Conservation (phyloP, 345 rosid genomes). For the Brassica rapa region DNA sequence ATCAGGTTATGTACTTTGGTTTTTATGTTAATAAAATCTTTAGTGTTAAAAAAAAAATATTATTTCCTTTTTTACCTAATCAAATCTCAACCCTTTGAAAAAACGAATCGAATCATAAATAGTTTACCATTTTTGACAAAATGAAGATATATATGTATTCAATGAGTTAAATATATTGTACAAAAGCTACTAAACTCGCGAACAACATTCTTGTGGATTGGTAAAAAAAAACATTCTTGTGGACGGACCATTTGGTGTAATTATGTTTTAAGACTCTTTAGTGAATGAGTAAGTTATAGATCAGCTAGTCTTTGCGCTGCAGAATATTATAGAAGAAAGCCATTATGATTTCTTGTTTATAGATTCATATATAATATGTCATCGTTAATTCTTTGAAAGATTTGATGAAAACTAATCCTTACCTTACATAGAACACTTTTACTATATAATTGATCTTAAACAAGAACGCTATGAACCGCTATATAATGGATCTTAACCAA, state of each 20-base stretch:
- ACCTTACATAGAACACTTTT: not conserved
- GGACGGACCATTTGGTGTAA: not conserved
- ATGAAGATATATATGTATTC: not conserved
- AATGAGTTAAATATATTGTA: not conserved
- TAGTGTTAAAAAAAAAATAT: too few species aligned
- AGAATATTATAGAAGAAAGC: not conserved
- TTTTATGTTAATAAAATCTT: too few species aligned
- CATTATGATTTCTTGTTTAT: not conserved
- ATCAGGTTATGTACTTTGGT: too few species aligned
- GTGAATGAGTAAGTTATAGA: not conserved
- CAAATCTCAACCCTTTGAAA: not conserved
- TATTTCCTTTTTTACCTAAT: not conserved
- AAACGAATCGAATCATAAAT: not conserved
- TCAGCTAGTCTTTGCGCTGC: not conserved
- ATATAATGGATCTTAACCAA: not conserved
- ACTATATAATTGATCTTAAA: not conserved
- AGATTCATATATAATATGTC: not conserved
- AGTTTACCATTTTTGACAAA: not conserved
- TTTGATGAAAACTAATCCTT: not conserved
- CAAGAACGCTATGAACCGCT: not conserved
- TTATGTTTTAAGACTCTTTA: not conserved
- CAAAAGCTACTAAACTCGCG: not conserved
- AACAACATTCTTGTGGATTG: not conserved
- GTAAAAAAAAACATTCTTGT: not conserved
- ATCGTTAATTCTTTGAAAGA: not conserved